phyloP scores from a whole-genome alignment of 192 early-diverging fungal genomes.

The Backusella luteola region DNA sequence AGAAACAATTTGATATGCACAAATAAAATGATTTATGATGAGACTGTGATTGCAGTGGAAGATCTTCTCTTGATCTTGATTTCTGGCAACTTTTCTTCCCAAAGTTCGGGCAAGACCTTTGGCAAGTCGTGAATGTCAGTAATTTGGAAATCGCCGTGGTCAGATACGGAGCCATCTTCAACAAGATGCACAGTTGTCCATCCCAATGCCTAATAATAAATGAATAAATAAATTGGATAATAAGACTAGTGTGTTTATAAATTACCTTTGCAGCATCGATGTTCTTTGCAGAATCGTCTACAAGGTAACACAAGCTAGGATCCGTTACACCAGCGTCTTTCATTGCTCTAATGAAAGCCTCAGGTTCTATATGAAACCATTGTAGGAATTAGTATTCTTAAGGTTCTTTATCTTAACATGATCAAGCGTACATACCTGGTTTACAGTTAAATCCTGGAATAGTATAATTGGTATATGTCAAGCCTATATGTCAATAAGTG shows the following conservation, averaged over 20 bases:
- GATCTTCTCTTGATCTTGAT: not conserved
- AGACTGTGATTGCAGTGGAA: not conserved
- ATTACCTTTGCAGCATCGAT: conserved; percentile 58
- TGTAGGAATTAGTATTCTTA: too few relatives aligned
- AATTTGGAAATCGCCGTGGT: conserved; percentile 60
- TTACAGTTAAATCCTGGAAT: conserved; percentile 73
- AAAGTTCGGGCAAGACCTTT: conserved; percentile 58
- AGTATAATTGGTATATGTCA: conserved; percentile 74
- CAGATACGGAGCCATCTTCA: conserved; percentile 38
- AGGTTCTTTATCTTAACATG: too few relatives aligned
- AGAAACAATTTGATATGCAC: not conserved
- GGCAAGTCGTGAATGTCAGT: conserved; percentile 59
- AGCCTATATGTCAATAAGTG: conserved; percentile 48
- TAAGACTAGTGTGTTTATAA: not conserved
- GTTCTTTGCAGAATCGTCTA: conserved; percentile 71
- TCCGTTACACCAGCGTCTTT: conserved; percentile 59
- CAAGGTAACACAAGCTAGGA: conserved; percentile 64
- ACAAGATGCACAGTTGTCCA: conserved; percentile 52
- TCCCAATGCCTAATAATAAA: conserved; percentile 31
- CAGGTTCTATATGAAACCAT: conserved; percentile 21
- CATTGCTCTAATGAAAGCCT: conserved; percentile 63
- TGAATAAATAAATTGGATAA: not conserved
- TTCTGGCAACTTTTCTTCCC: conserved; percentile 25
- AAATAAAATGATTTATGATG: not conserved
- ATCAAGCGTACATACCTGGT: conserved; percentile 35